These are phyloP conservation scores for Botryosphaeria dothidea DNA, from an alignment of 2,329 filamentous ascomycete species.

Conservation along the genomic window DNA sequence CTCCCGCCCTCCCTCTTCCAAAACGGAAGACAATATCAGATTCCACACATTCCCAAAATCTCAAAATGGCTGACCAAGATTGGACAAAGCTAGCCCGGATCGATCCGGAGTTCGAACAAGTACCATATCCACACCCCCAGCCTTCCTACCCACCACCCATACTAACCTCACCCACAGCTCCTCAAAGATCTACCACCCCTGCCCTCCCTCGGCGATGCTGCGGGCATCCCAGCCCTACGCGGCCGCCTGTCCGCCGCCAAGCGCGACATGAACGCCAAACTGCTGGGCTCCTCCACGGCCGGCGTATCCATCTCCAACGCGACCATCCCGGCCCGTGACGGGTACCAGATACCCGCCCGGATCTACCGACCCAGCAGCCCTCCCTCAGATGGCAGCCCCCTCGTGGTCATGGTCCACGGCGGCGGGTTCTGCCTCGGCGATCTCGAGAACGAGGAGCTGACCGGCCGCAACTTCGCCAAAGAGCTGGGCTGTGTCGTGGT, in stretches of 20 bases:
- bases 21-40: too few relatives aligned
- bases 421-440: constrained; percentile 30
- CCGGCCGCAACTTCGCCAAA: background rate
- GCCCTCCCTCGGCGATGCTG: background rate
- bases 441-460: constrained; percentile 24
- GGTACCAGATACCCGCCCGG: constrained; percentile 26
- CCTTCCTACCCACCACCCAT: background rate
- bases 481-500: constrained; percentile 23
- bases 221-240: background rate
- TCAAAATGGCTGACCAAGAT: background rate
- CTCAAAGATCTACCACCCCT: background rate
- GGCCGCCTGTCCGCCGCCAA: background rate
- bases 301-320: constrained; percentile 25
- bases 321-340: constrained; percentile 27
- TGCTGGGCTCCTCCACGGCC: background rate
- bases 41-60: background rate
- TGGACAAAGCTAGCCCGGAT: background rate
- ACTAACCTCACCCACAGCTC: background rate
- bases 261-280: background rate
- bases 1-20: too few relatives aligned
- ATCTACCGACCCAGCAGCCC: constrained; percentile 24
- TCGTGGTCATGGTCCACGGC: constrained; percentile 24
- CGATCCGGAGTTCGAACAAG: constrained; percentile 1
- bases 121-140: background rate
- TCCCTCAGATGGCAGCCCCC: constrained; percentile 9